phyloP scores from a whole-genome alignment of 208 protist genomes.

The Wallacemonas sp. region DNA sequence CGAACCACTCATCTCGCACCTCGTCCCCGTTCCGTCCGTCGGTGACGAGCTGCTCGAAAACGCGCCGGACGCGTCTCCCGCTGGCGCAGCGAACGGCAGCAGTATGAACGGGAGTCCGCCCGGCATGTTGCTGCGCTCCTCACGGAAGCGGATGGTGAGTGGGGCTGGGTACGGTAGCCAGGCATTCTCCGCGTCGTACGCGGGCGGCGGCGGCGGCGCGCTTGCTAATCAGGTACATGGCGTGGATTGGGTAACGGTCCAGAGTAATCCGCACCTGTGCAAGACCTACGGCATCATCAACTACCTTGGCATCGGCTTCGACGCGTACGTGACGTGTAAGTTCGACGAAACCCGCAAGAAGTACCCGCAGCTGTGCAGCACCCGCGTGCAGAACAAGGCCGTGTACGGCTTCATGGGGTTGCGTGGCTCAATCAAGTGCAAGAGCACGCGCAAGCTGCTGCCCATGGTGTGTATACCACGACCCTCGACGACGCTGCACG shows the following conservation, averaged over 20 bases:
- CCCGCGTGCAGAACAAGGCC: conserved; percentile 65
- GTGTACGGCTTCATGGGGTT: conserved; percentile 71
- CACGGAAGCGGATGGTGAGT: too few relatives aligned
- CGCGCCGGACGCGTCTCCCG: too few relatives aligned
- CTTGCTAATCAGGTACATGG: conserved; percentile 29
- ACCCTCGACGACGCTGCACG: conserved; percentile 5
- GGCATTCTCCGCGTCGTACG: too few relatives aligned
- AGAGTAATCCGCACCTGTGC: conserved; percentile 14
- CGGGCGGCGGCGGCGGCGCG: not conserved
- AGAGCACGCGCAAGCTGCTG: conserved; percentile 41
- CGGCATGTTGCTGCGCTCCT: too few relatives aligned
- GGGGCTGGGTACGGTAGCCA: too few relatives aligned
- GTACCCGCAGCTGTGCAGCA: conserved; percentile 58
- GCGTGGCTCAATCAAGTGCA: conserved; percentile 32
- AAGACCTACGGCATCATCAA: conserved; percentile 58
- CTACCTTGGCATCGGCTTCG: conserved; percentile 82
- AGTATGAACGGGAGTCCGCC: too few relatives aligned
- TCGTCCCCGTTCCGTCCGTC: too few relatives aligned
- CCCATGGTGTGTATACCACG: conserved; percentile 59
- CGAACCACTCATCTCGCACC: too few relatives aligned
- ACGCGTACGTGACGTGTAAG: conserved; percentile 64
- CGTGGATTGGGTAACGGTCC: conserved; percentile 49
- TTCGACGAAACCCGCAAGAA: conserved; percentile 54
- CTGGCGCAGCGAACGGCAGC: too few relatives aligned
- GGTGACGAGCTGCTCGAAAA: too few relatives aligned